Conservation (phyloP, 2,329 filamentous ascomycete species). For the Paradendryphiella salina region DNA sequence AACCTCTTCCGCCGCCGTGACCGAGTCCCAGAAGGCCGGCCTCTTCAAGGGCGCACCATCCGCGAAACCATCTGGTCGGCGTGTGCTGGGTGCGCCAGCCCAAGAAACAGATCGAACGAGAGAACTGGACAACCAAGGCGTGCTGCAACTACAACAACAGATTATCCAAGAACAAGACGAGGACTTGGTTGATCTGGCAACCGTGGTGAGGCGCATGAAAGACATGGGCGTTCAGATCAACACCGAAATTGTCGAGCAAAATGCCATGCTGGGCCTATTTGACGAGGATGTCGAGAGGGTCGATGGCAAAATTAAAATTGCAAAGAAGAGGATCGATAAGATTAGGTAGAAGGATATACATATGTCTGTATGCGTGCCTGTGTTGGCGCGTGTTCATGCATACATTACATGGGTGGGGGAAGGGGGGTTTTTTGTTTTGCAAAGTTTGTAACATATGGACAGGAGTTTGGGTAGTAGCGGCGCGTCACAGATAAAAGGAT, state of each 20-base stretch:
- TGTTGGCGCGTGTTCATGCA: too few species aligned
- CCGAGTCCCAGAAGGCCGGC: conserved; percentile 41
- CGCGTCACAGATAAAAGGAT: not conserved
- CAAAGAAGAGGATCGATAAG: conserved; percentile 71
- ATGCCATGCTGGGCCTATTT: conserved; percentile 69
- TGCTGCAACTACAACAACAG: conserved; percentile 72
- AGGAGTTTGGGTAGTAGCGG: not conserved
- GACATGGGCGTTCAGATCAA: conserved; percentile 79
- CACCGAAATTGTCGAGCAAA: conserved; percentile 72
- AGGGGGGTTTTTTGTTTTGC: too few species aligned
- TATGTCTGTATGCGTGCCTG: not conserved
- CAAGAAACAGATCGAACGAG: conserved; percentile 76
- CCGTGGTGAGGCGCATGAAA: conserved; percentile 71
- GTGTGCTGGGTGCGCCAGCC: conserved; percentile 72
- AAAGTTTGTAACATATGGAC: not conserved
- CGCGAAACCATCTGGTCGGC: conserved; percentile 51
- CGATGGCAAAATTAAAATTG: conserved; percentile 69
- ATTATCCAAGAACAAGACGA: conserved; percentile 76
- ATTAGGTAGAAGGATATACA: conserved; percentile 48
- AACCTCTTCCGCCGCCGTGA: conserved; percentile 41
- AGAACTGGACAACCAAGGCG: conserved; percentile 74
- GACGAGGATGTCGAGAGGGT: conserved; percentile 69
- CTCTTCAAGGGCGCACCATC: conserved; percentile 38
- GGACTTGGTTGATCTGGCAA: conserved; percentile 68
- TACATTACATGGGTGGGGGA: too few species aligned